A percentile compares a stretch with the other conserved stretches of the same genome.
Conservation (phyloP, 352 stramenopile genomes). For the Globisporangium spiculum region DNA sequence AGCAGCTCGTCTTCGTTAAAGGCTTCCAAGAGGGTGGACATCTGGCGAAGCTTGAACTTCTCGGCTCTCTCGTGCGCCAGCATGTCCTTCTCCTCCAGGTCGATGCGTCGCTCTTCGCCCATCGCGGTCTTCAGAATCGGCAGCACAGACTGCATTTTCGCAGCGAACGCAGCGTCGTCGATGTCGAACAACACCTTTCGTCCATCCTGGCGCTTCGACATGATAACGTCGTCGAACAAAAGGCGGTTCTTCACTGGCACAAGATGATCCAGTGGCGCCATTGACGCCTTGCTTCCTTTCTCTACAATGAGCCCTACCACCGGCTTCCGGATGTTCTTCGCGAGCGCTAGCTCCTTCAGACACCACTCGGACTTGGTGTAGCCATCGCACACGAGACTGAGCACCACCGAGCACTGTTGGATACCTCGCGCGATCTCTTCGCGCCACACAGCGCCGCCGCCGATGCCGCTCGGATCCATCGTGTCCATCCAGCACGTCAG, state of each 20-base stretch:
- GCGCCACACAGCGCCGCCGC: slow-evolving; percentile 72
- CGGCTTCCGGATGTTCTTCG: slow-evolving; percentile 68
- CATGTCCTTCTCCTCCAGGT: slow-evolving; percentile 40
- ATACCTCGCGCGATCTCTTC: slow-evolving; percentile 80
- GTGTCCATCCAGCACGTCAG: slow-evolving; percentile 84
- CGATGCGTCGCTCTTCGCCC: slow-evolving; percentile 35
- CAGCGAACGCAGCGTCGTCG: slow-evolving; percentile 39
- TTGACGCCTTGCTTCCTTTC: slow-evolving; percentile 37
- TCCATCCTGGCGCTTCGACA: slow-evolving; percentile 25
- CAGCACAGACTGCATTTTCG: slow-evolving; percentile 41
- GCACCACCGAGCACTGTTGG: slow-evolving; percentile 65
- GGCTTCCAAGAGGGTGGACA: slow-evolving; percentile 23
- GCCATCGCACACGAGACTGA: slow-evolving; percentile 67
- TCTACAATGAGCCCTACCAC: slow-evolving; percentile 53
- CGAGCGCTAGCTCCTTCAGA: slow-evolving; percentile 76
- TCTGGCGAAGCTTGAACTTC: slow-evolving; percentile 20
- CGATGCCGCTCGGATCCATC: slow-evolving; percentile 78
- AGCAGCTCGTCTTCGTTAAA: slow-evolving; percentile 14
- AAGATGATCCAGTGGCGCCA: slow-evolving; percentile 28
- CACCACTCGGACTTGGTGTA: slow-evolving; percentile 81
- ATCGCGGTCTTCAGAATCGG: slow-evolving; percentile 49
- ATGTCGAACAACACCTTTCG: slow-evolving; percentile 53
- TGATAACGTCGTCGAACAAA: slow-evolving; percentile 58
- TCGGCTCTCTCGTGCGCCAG: slow-evolving; percentile 19
- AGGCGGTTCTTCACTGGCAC: slow-evolving; percentile 45